These are phyloP conservation scores for Lodderomyces pseudojiufengensis DNA, from an alignment of 1,139 yeast genomes.

Conservation along the genomic window DNA sequence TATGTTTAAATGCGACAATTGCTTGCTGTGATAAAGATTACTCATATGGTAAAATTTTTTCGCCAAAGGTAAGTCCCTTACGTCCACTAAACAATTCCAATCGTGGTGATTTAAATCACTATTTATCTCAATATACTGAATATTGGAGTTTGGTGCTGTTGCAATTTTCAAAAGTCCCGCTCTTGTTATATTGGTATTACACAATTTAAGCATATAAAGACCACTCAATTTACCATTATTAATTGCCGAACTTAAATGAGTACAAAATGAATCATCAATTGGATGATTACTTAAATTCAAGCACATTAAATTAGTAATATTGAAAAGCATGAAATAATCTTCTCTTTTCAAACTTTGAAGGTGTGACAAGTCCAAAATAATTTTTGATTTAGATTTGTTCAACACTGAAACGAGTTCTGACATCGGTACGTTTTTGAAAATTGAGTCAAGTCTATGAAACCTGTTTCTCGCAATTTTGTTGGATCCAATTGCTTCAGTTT, in stretches of 20 bases:
- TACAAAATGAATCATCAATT: slow-evolving; percentile 32
- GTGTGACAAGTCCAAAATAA: slow-evolving; percentile 19
- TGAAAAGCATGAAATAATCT: slow-evolving; percentile 27
- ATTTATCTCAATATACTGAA: too few species aligned
- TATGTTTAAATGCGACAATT: background rate
- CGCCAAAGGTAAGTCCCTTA: too few species aligned
- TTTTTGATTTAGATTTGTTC: slow-evolving; percentile 15
- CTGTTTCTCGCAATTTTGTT: slow-evolving; percentile 6
- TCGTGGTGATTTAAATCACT: too few species aligned
- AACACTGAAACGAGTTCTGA: slow-evolving; percentile 16
- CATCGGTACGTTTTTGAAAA: slow-evolving; percentile 28
- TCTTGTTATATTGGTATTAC: slow-evolving; percentile 10
- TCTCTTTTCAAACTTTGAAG: slow-evolving; percentile 16
- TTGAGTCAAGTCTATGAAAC: slow-evolving; percentile 33
- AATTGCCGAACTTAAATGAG: slow-evolving; percentile 24
- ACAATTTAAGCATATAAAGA: slow-evolving; percentile 23
- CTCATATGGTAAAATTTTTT: too few species aligned
- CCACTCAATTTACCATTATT: slow-evolving; percentile 21
- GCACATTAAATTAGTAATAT: slow-evolving; percentile 28
- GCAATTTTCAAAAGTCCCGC: slow-evolving; percentile 13
- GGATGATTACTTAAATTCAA: slow-evolving; percentile 30
- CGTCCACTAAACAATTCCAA: too few species aligned
- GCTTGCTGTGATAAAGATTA: too few species aligned
- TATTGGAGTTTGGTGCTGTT: too few species aligned
- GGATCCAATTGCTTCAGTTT: slow-evolving; percentile 2